A percentile compares a stretch with the other conserved stretches of the same genome.
Evolutionary conservation across 2,329 filamentous ascomycete genomes (phyloP).

Genomic region (Emmonsia crescens): DNA sequence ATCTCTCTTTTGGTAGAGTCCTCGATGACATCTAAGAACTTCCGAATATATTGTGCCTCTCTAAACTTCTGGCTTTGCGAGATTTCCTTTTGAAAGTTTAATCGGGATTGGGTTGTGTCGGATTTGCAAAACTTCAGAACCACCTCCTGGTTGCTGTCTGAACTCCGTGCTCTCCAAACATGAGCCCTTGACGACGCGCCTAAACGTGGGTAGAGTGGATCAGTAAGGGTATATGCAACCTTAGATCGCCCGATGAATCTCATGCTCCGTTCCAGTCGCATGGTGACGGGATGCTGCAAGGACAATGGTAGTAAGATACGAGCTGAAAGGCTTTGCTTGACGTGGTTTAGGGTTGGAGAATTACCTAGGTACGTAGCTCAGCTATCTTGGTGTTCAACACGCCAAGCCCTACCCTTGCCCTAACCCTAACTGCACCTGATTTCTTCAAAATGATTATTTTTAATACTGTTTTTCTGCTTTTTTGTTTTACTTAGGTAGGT

Average conservation of each 20-base stretch:
- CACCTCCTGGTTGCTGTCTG: neutral
- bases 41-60: slow-evolving; percentile 1
- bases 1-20: neutral
- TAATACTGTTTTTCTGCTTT: too few species aligned
- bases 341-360: too few species aligned
- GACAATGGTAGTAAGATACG: too few species aligned
- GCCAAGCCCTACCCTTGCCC: too few species aligned
- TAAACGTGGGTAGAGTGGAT: slow-evolving; percentile 5
- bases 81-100: slow-evolving; percentile 3
- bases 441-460: too few species aligned
- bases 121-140: slow-evolving; percentile 3
- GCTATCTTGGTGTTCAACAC: too few species aligned
- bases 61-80: slow-evolving; percentile 2
- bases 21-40: slow-evolving; percentile 4
- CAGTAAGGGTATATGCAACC: slow-evolving; percentile 1
- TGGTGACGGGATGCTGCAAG: neutral
- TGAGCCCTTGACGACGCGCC: neutral
- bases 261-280: neutral
- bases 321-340: too few species aligned
- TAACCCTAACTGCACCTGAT: too few species aligned
- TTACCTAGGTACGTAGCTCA: too few species aligned
- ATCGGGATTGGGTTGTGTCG: neutral
- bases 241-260: slow-evolving; percentile 2
- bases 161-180: slow-evolving; percentile 4
- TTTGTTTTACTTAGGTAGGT: too few species aligned